phyloP scores from a whole-genome alignment of 2,329 filamentous ascomycete genomes.

The Colletotrichum horii region DNA sequence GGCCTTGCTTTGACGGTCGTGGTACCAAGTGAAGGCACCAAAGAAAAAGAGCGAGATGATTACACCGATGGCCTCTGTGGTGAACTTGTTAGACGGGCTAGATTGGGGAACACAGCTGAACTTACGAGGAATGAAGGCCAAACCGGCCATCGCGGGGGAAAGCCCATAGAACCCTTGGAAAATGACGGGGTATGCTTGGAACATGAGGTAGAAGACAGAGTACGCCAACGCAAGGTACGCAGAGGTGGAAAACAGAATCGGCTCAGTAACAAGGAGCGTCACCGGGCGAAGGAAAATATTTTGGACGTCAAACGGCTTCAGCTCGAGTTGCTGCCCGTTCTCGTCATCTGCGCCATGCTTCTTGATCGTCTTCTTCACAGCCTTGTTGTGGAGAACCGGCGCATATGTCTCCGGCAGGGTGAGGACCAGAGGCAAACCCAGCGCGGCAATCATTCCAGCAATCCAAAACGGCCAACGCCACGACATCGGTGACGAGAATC shows the following conservation, averaged over 20 bases:
- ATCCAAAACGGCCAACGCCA: slow-evolving; percentile 49
- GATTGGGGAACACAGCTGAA: slow-evolving; percentile 29
- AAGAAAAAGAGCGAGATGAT: slow-evolving; percentile 25
- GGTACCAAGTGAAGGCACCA: slow-evolving; percentile 30
- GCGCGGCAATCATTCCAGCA: slow-evolving; percentile 32
- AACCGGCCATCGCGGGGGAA: slow-evolving; percentile 48
- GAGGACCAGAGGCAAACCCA: slow-evolving; percentile 36
- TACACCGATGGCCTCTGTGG: slow-evolving; percentile 26
- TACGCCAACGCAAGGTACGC: slow-evolving; percentile 56
- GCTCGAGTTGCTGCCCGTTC: slow-evolving; percentile 34
- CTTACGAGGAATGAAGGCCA: slow-evolving; percentile 54
- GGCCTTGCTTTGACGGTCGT: slow-evolving; percentile 27
- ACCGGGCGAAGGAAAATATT: slow-evolving; percentile 56
- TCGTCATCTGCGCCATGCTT: slow-evolving; percentile 47
- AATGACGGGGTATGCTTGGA: slow-evolving; percentile 56
- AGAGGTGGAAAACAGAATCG: slow-evolving; percentile 53
- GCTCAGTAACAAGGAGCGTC: slow-evolving; percentile 51
- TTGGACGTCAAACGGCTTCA: slow-evolving; percentile 41
- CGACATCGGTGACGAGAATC: slow-evolving; percentile 51
- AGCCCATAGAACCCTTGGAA: slow-evolving; percentile 49
- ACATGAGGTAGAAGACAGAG: slow-evolving; percentile 57
- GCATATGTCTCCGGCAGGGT: slow-evolving; percentile 52
- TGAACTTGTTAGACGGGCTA: not conserved
- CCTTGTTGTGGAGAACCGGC: slow-evolving; percentile 54
- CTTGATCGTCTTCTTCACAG: slow-evolving; percentile 51